Percentiles rank a stretch among this genome's conserved stretches.
Evolutionary conservation across 2,329 filamentous ascomycete species (phyloP).

Genomic region (Chaetomium sp.): DNA sequence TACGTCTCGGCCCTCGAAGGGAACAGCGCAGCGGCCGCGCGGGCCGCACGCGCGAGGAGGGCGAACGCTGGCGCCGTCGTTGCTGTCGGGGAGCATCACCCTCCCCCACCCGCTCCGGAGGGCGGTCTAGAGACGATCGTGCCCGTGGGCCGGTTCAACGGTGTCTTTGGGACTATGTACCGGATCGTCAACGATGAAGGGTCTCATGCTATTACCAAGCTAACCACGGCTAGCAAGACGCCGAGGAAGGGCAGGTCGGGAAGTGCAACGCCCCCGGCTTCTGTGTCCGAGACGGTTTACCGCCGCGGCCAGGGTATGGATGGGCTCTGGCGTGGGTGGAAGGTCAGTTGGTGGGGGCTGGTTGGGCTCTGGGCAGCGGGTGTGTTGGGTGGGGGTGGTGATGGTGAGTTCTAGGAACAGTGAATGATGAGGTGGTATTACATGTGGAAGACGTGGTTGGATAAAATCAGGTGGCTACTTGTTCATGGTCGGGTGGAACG

Average conservation of each 20-base stretch:
- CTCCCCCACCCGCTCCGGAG: too few species aligned
- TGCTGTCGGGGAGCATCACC: slow-evolving; percentile 22
- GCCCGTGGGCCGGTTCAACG: slow-evolving; percentile 70
- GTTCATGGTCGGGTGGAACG: too few species aligned
- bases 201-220: slow-evolving; percentile 36
- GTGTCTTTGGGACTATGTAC: slow-evolving; percentile 89
- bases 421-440: neutral
- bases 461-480: too few species aligned
- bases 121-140: slow-evolving; percentile 63
- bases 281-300: slow-evolving; percentile 38
- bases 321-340: slow-evolving; percentile 68
- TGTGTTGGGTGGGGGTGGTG: slow-evolving; percentile 54
- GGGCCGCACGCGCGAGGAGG: slow-evolving; percentile 3
- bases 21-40: neutral
- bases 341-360: slow-evolving; percentile 71
- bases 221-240: slow-evolving; percentile 21
- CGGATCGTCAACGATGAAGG: slow-evolving; percentile 81
- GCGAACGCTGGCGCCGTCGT: slow-evolving; percentile 4
- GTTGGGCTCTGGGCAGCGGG: slow-evolving; percentile 68
- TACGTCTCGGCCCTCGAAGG: slow-evolving; percentile 44
- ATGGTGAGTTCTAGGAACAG: slow-evolving; percentile 48
- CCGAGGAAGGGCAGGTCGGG: slow-evolving; percentile 21
- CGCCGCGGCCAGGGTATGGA: slow-evolving; percentile 60
- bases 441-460: too few species aligned
- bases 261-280: slow-evolving; percentile 21